Evolutionary conservation across 225 moss, liverwort and hornwort species (phyloP), one percentile per base, ranked within the genome.

Genomic region (Polytrichum commune): DNA sequence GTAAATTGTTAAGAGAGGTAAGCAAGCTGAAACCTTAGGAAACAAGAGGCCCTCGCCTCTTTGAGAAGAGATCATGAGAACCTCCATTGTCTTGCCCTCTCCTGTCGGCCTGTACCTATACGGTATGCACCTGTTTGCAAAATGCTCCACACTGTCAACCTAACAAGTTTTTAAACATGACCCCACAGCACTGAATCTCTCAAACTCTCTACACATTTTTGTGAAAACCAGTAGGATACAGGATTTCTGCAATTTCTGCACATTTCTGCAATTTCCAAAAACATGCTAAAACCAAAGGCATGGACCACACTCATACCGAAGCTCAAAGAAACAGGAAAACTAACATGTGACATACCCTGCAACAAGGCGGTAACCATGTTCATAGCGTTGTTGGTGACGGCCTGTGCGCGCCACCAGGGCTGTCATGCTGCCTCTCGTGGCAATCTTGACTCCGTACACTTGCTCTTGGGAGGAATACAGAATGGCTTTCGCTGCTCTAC

Each of bases 321-420:
- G 13, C 24, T 23, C 58, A 58, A 58, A 63, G 8, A 63, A 46
- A 2, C 32, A 27, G 13, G 6, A 57, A 24, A 29, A 25, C 18
- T 29, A 55, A 55, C 29, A 57, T 54, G 28, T 18, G 16, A 64
- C 77, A 79, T 84, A 91, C 91, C 91, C 91, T 27, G 91, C 87
- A 69, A 92, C 87, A 78, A 92, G 84, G 68, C 91, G 91, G 77
- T 89, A 89, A 53, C 91, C 91, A 74, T 87, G 79, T 27, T 92
- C 89, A 75, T 92, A 92, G 69, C 92, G 92, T 74, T 92, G 92
- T 74, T 92, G 92, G 79, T 92, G 92, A 77, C 92, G 90, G 65
- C 92, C 92, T 65, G 92, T 92, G 73, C 92, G 92, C 46, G 92
- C 90, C 66, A 92, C 92, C 77, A 92, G 82, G 69, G 90, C 92